Base-by-base conservation (phyloP, 164 flowering plant genomes). In the Chimonanthus salicifolius region DNA sequence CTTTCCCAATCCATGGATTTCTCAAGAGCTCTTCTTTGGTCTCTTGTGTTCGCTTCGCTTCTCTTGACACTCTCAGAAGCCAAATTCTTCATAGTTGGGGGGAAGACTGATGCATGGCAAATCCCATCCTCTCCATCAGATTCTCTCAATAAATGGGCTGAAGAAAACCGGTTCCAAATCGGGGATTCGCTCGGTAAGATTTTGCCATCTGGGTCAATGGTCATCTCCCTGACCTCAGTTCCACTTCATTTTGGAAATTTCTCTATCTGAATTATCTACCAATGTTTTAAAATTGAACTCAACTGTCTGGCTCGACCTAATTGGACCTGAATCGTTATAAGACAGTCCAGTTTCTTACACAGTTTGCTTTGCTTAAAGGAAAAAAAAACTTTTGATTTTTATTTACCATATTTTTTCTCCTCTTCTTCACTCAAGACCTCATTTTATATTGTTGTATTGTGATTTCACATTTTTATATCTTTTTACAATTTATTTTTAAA, bases 121-220 rank as follows among this genome's bases (percentile, higher is more conserved):
- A 63, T 85, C 81, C 89, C 91, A 20, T 77, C 88, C 10, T 58
- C 72, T 5, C 16, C 58, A 0, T 84, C 87, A 13, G 77, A 83
- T 69, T 67, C 86, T 6, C 85, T 88, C 64, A 88, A 88, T 67
- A 72, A 71, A 58, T 88, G 91, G 89, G 85, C 89, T 2, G 75
- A 79, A 63, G 60, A 21, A 4, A 8, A 81, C 7, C 85, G 91
- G 2, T 88, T 88, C 74, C 63, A 33, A 21, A 48, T 85, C 43
- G 91, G 91, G 18, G 87, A 86, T 75, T 69, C 80, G 7, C 87
- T 88, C 0, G 87, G 90, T 87, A 83, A 21, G 33, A 63, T 63
- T 33, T 3, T 13, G 10, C 66, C 66, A 63, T 63, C 66, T 63
- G 66, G 44, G 44, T 20, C n/a, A n/a, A n/a, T n/a, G n/a, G n/a